A percentile compares a stretch with the other conserved stretches of the same genome.
phyloP scores from a whole-genome alignment of 352 stramenopile species.

The Elongisporangium senticosum region DNA sequence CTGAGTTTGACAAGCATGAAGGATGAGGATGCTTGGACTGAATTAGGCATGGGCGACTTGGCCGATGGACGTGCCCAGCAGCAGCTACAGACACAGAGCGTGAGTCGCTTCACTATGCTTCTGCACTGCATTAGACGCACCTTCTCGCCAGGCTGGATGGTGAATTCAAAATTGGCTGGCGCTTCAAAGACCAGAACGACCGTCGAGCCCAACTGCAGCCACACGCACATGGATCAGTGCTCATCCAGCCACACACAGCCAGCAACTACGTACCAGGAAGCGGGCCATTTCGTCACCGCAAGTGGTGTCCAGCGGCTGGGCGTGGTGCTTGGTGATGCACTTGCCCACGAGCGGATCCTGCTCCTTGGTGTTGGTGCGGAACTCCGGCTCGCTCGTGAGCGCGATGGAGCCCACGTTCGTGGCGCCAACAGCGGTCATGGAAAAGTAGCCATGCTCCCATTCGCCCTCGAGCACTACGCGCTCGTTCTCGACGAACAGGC shows the following conservation, averaged over 20 bases:
- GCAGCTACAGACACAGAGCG: slow-evolving; percentile 5
- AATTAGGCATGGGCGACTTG: background rate
- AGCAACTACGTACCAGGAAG: slow-evolving; percentile 47
- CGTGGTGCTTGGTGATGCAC: slow-evolving; percentile 51
- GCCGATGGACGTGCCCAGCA: slow-evolving; percentile 3
- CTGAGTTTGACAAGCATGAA: background rate
- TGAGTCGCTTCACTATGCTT: background rate
- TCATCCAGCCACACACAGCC: background rate
- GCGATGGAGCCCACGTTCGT: slow-evolving; percentile 86
- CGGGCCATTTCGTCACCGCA: slow-evolving; percentile 71
- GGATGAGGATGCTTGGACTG: too few relatives aligned
- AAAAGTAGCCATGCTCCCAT: slow-evolving; percentile 82
- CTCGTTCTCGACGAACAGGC: slow-evolving; percentile 82
- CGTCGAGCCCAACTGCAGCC: slow-evolving; percentile 63
- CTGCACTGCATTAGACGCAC: slow-evolving; percentile 20
- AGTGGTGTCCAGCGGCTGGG: slow-evolving; percentile 22
- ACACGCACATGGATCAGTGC: slow-evolving; percentile 2
- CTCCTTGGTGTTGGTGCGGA: slow-evolving; percentile 51
- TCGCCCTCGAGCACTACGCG: slow-evolving; percentile 64
- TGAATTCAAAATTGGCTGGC: slow-evolving; percentile 70
- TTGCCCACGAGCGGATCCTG: slow-evolving; percentile 52
- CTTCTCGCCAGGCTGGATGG: slow-evolving; percentile 66
- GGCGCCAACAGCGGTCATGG: slow-evolving; percentile 76
- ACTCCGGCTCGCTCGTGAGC: slow-evolving; percentile 59
- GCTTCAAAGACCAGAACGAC: slow-evolving; percentile 85